Percentiles rank a stretch among this genome's conserved stretches.
Conservation (phyloP, 495 filamentous ascomycete species). For the Penicillium pulvis region DNA sequence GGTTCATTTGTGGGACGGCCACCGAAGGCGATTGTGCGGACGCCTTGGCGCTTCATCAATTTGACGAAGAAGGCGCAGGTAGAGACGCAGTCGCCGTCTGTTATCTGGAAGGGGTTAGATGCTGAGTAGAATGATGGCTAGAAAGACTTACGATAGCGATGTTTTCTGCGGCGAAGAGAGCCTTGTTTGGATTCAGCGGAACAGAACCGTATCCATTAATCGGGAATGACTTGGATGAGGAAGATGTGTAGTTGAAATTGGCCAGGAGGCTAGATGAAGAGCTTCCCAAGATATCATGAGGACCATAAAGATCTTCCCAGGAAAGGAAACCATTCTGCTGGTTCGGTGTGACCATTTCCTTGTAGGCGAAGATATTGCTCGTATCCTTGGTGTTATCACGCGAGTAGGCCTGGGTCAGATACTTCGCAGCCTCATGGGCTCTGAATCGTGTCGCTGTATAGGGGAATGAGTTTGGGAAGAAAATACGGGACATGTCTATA, state of each 20-base stretch:
- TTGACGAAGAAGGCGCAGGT: slow-evolving; percentile 64
- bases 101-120: slow-evolving; percentile 27
- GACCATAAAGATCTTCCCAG: slow-evolving; percentile 57
- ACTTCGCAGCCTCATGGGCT: slow-evolving; percentile 42
- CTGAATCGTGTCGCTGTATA: slow-evolving; percentile 49
- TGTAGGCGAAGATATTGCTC: slow-evolving; percentile 23
- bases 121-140: background rate
- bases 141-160: slow-evolving; percentile 45
- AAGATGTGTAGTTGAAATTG: slow-evolving; percentile 51
- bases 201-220: slow-evolving; percentile 44
- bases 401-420: slow-evolving; percentile 39
- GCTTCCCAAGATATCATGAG: slow-evolving; percentile 41
- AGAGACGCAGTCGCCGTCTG: slow-evolving; percentile 65
- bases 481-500: slow-evolving; percentile 30
- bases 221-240: slow-evolving; percentile 31
- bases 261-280: slow-evolving; percentile 48
- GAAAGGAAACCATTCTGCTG: slow-evolving; percentile 45
- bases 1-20: slow-evolving; percentile 56
- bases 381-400: slow-evolving; percentile 15
- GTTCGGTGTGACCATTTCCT: slow-evolving; percentile 25
- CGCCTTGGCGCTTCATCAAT: slow-evolving; percentile 56
- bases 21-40: slow-evolving; percentile 62
- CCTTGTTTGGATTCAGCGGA: slow-evolving; percentile 29
- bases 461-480: slow-evolving; percentile 38
- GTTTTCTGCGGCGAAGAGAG: slow-evolving; percentile 50